phyloP scores from a whole-genome alignment of 2,329 filamentous ascomycete genomes.

The Talaromyces funiculosus region DNA sequence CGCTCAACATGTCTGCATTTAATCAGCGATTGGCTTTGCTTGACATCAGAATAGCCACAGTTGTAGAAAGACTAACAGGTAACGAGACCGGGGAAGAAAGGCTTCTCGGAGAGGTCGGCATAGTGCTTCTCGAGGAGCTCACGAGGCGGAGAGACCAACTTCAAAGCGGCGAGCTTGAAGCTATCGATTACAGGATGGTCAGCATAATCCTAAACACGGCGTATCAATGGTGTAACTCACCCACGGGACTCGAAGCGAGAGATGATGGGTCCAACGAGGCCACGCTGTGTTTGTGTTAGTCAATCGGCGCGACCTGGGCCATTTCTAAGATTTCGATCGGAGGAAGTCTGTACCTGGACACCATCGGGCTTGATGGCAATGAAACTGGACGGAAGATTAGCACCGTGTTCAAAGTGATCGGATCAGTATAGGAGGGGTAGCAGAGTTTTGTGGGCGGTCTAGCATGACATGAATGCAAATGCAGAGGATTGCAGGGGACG shows the following conservation, averaged over 20 bases:
- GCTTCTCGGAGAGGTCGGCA: conserved; percentile 83
- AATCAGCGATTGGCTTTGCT: not conserved
- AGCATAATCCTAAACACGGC: not conserved
- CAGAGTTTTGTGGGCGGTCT: conserved; percentile 7
- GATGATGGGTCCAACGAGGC: conserved; percentile 97
- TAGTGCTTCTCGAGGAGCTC: conserved; percentile 99
- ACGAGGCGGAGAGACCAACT: conserved; percentile 82
- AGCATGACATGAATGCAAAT: not conserved
- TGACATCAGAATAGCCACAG: not conserved
- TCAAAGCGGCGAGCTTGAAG: conserved; percentile 98
- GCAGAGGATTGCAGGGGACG: conserved; percentile 8
- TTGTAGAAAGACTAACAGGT: conserved; percentile 60
- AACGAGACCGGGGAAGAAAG: conserved; percentile 94
- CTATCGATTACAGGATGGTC: conserved; percentile 39
- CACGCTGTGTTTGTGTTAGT: conserved; percentile 59
- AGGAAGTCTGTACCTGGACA: conserved; percentile 70
- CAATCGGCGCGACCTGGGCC: conserved; percentile 17
- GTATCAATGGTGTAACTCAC: conserved; percentile 46
- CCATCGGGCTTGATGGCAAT: conserved; percentile 99
- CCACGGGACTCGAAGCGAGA: conserved; percentile 95
- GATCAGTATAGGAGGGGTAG: conserved; percentile 17
- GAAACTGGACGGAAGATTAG: conserved; percentile 62
- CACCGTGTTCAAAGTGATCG: conserved; percentile 17
- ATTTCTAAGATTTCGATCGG: not conserved
- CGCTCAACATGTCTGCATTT: conserved; percentile 80